A percentile compares a stretch with the other conserved stretches of the same genome.
Evolutionary conservation across 192 early-diverging fungal genomes (phyloP).

Genomic region (Coemansia sp.): DNA sequence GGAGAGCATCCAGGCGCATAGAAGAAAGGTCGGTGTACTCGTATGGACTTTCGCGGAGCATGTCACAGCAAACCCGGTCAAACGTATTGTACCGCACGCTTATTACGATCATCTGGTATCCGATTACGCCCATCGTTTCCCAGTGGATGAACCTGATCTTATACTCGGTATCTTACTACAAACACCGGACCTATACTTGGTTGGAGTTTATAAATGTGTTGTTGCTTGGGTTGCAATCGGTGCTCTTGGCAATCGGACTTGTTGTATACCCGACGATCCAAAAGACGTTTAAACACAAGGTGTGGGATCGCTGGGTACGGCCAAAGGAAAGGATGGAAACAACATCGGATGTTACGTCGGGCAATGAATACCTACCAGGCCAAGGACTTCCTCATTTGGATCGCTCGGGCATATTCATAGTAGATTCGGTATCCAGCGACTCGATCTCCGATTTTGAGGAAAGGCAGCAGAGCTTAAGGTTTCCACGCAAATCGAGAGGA

Average conservation of each 20-base stretch:
- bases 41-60: slow-evolving; percentile 8
- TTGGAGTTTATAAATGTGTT: slow-evolving; percentile 27
- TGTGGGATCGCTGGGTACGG: not conserved
- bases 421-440: not conserved
- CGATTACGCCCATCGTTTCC: slow-evolving; percentile 36
- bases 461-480: not conserved
- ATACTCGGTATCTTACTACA: slow-evolving; percentile 29
- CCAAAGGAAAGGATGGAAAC: not conserved
- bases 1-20: slow-evolving; percentile 4
- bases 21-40: slow-evolving; percentile 2
- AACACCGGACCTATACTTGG: slow-evolving; percentile 6
- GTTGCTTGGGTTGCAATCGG: slow-evolving; percentile 32
- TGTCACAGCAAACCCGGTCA: not conserved
- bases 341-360: not conserved
- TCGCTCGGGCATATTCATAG: not conserved
- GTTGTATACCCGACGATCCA: slow-evolving; percentile 26
- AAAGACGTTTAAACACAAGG: not conserved
- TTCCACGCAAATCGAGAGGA: no score
- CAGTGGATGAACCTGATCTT: slow-evolving; percentile 36
- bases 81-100: slow-evolving; percentile 27
- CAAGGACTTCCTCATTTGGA: not conserved
- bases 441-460: not conserved
- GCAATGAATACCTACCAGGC: not conserved
- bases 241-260: slow-evolving; percentile 31
- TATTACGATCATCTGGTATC: slow-evolving; percentile 38